These are phyloP conservation scores for Calvatia gigantea DNA, from an alignment of 768 basidiomycete species.

Conservation along the genomic window DNA sequence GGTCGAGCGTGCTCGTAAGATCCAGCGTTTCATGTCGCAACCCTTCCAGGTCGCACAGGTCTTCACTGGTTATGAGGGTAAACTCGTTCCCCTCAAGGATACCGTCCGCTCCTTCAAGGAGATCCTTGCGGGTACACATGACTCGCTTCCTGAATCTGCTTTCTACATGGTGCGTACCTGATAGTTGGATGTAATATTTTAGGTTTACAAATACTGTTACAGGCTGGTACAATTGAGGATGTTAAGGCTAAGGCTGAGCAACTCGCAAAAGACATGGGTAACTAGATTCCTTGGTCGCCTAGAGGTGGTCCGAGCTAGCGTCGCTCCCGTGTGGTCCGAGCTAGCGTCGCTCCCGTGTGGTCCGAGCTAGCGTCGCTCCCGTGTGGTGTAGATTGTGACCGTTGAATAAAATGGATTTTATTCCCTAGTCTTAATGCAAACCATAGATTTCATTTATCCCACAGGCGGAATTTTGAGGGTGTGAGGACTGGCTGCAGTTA, in stretches of 20 bases:
- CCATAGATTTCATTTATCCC: conserved; percentile 21
- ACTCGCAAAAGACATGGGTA: conserved; percentile 90
- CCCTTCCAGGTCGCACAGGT: conserved; percentile 99
- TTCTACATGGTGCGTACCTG: conserved; percentile 90
- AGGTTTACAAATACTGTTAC: conserved; percentile 1
- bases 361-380: conserved; percentile 10
- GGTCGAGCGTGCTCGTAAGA: conserved; percentile 98
- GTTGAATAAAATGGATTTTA: conserved; percentile 17
- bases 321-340: conserved; percentile 9
- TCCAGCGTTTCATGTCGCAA: conserved; percentile 99
- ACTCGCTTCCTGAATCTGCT: conserved; percentile 89
- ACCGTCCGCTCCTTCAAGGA: conserved; percentile 97
- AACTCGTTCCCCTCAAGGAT: conserved; percentile 95
- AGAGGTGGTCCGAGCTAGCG: conserved; percentile 12
- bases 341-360: conserved; percentile 12
- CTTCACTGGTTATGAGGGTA: conserved; percentile 99
- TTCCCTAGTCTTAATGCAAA: conserved; percentile 12
- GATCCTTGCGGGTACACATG: conserved; percentile 88
- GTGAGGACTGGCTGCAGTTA: too few relatives aligned
- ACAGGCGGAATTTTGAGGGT: conserved; percentile 69
- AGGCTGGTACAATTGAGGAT: conserved; percentile 93
- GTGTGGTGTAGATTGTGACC: conserved; percentile 12
- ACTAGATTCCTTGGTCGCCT: conserved; percentile 24
- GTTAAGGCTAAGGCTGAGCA: conserved; percentile 97
- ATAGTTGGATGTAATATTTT: not conserved